Conservation (phyloP, 352 stramenopile genomes). For the Halophytophthora batemanensis region DNA sequence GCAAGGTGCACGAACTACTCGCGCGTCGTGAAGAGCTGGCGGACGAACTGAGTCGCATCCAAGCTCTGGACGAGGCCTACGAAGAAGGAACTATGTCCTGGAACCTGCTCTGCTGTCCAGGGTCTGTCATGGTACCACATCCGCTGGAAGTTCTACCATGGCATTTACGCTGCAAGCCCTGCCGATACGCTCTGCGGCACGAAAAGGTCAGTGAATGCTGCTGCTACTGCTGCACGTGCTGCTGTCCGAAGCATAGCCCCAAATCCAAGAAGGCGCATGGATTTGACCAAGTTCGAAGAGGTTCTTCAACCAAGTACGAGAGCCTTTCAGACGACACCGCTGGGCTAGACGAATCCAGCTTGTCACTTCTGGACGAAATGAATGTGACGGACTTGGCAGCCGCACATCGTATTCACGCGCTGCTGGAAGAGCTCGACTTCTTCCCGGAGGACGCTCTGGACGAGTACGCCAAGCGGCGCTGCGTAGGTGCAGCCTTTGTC, state of each 20-base stretch:
- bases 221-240: conserved; percentile 40
- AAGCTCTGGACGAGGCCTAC: conserved; percentile 49
- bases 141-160: conserved; percentile 36
- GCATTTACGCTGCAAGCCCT: conserved; percentile 56
- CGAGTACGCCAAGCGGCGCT: conserved; percentile 54
- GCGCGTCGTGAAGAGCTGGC: conserved; percentile 40
- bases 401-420: conserved; percentile 21
- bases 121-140: conserved; percentile 48
- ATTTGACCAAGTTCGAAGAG: conserved; percentile 15
- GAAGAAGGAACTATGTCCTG: conserved; percentile 57
- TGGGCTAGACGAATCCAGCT: conserved; percentile 1
- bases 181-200: conserved; percentile 48
- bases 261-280: conserved; percentile 14
- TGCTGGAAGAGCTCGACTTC: conserved; percentile 70
- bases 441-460: conserved; percentile 64
- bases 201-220: conserved; percentile 29
- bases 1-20: conserved; percentile 54
- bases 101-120: conserved; percentile 65
- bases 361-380: conserved; percentile 10
- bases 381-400: conserved; percentile 19
- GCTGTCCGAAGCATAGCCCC: conserved; percentile 31
- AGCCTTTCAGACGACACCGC: conserved; percentile 23
- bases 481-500: conserved; percentile 67
- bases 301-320: conserved; percentile 25
- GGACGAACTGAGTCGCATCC: conserved; percentile 52